phyloP scores from a whole-genome alignment of 2,329 filamentous ascomycete genomes.

The Lachnellula cervina region DNA sequence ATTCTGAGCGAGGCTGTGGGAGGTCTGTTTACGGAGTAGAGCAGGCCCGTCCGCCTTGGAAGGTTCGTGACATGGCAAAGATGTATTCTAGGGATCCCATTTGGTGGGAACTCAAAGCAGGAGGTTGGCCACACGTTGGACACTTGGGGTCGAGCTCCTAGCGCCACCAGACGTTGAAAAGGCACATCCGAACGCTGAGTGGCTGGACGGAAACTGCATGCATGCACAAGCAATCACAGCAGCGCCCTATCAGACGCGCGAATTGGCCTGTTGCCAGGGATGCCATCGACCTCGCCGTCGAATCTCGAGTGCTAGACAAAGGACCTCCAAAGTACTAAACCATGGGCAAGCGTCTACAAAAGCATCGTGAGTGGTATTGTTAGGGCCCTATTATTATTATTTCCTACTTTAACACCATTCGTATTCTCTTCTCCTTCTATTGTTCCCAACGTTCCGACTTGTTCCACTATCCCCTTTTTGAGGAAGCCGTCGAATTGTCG shows the following conservation, averaged over 20 bases:
- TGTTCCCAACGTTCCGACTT: conserved; percentile 3
- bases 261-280: not conserved
- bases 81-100: conserved; percentile 5
- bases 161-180: conserved; percentile 6
- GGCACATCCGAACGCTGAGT: conserved; percentile 9
- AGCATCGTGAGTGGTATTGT: conserved; percentile 22
- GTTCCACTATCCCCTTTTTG: conserved; percentile 8
- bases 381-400: no score
- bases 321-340: conserved; percentile 13
- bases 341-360: conserved; percentile 25
- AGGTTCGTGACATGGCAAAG: conserved; percentile 1
- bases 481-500: conserved; percentile 4
- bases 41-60: not conserved
- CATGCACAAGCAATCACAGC: conserved; percentile 22
- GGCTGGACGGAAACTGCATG: conserved; percentile 8
- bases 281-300: conserved; percentile 1
- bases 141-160: not conserved
- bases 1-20: conserved; percentile 8
- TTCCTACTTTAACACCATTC: no score
- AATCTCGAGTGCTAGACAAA: conserved; percentile 3
- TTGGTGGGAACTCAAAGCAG: not conserved
- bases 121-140: not conserved
- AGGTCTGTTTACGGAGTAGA: not conserved
- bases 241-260: conserved; percentile 14
- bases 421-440: not conserved